Conservation (phyloP, 345 rosid species). For the Reutealis trisperma region DNA sequence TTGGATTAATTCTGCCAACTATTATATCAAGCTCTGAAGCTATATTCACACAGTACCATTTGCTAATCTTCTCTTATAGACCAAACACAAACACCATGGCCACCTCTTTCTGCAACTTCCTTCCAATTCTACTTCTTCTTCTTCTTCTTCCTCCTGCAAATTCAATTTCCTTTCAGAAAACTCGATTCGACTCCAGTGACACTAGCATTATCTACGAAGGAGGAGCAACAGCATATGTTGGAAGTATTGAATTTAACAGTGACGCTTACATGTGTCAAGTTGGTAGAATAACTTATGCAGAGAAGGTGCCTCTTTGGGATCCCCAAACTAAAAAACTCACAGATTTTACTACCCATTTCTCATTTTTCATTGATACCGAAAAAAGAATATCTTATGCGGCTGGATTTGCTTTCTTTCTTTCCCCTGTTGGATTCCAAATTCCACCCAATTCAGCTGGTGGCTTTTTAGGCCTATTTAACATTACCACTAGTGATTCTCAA, state of each 20-base stretch:
- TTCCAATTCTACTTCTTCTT: background rate
- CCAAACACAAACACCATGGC: background rate
- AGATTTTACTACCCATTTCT: slow-evolving; percentile 20
- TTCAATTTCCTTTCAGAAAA: slow-evolving; percentile 31
- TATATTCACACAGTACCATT: too few species aligned
- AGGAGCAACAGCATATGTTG: slow-evolving; percentile 20
- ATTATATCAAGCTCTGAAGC: too few species aligned
- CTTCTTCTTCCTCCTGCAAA: slow-evolving; percentile 1
- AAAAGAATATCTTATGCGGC: background rate
- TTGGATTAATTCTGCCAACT: background rate
- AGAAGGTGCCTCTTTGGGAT: slow-evolving; percentile 36
- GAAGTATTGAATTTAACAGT: slow-evolving; percentile 32
- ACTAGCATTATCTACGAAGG: slow-evolving; percentile 31
- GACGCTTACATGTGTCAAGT: slow-evolving; percentile 23
- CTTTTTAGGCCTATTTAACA: slow-evolving; percentile 4
- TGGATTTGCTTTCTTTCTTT: slow-evolving; percentile 9
- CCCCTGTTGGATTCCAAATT: slow-evolving; percentile 4
- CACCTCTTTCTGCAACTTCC: background rate
- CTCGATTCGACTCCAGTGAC: slow-evolving; percentile 17
- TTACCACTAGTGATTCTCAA: background rate
- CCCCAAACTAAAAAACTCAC: slow-evolving; percentile 21
- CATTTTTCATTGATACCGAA: background rate
- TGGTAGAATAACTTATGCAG: slow-evolving; percentile 37
- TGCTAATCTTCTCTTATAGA: too few species aligned
- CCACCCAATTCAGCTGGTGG: slow-evolving; percentile 12